Conservation (phyloP, 306 rosid species). For the Quercus glauca region DNA sequence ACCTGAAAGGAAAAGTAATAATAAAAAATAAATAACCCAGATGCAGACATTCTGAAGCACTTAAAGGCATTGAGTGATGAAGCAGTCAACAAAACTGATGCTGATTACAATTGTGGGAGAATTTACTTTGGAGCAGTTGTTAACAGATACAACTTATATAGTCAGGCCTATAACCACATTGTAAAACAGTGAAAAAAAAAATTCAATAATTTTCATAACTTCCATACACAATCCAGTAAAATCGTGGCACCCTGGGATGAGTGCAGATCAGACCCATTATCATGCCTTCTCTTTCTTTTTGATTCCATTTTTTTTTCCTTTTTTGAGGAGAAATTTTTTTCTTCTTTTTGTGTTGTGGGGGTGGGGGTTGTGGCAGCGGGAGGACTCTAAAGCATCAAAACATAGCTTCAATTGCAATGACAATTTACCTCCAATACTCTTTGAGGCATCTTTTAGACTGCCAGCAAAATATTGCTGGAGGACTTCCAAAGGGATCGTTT, state of each 20-base stretch:
- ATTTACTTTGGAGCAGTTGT: neutral
- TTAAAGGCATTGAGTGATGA: neutral
- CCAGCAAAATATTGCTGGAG: conserved; percentile 89
- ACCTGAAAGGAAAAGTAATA: neutral
- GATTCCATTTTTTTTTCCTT: neutral
- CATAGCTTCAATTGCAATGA: neutral
- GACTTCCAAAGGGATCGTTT: conserved; percentile 76
- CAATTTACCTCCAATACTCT: conserved; percentile 84
- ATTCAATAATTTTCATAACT: neutral
- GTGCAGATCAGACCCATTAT: neutral
- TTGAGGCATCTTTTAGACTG: conserved; percentile 98
- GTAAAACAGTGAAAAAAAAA: neutral
- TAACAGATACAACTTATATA: neutral
- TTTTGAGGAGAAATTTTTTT: neutral
- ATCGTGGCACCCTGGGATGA: neutral
- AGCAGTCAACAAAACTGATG: neutral
- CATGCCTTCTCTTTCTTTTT: neutral
- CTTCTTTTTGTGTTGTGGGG: neutral
- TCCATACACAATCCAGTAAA: neutral
- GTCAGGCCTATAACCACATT: neutral
- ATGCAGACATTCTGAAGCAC: neutral
- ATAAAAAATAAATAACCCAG: no score
- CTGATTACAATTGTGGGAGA: neutral
- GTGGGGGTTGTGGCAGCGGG: neutral
- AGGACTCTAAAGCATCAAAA: conserved; percentile 15